Base-by-base conservation (phyloP, 805 yeast species). In the Scheffersomyces amazonensis region DNA sequence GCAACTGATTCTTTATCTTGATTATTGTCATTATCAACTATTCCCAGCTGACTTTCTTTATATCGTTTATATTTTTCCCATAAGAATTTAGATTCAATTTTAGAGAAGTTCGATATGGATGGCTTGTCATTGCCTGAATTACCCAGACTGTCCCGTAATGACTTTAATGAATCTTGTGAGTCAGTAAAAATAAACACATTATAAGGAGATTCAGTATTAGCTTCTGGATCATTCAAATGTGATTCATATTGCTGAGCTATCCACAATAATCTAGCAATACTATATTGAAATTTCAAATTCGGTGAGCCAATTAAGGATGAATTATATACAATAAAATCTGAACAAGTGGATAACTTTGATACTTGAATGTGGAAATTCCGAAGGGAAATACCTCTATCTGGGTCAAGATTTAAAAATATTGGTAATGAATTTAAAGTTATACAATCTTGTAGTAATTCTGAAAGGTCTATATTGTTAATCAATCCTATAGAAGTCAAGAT, bases 311-410 rank as follows among this genome's bases (percentile, higher is more conserved):
- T 13, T n/a, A 12, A 27, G n/a, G 30, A 27, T 27, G 30, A 13
- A 13, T 7, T 8, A 56, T 89, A 91, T n/a, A 90, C 77, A 5
- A 87, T 65, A 35, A 88, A 76, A 53, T 87, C 95, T 0, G 93
- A 73, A 8, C 88, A 69, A 19, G 78, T 69, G 23, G 93, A 84
- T 43, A 83, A 66, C 54, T 88, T 89, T n/a, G 88, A 75, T 15
- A 81, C 84, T 61, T 91, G 98, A 40, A 85, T 78, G 53, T 86
- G 88, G 59, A 89, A 90, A 54, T 90, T 87, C 45, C 97, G 73
- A 38, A 89, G 71, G 3, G 87, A 78, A 5, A 87, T 80, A 3
- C 95, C 93, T 31, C 74, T 68, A 40, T 71, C 77, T 12, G 89
- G 91, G 48, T 84, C 90, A 50, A 81, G 55, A 41, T 75, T 69